phyloP scores from a whole-genome alignment of 1,284 basidiomycete genomes.

The Cutaneotrichosporon daszewskae region DNA sequence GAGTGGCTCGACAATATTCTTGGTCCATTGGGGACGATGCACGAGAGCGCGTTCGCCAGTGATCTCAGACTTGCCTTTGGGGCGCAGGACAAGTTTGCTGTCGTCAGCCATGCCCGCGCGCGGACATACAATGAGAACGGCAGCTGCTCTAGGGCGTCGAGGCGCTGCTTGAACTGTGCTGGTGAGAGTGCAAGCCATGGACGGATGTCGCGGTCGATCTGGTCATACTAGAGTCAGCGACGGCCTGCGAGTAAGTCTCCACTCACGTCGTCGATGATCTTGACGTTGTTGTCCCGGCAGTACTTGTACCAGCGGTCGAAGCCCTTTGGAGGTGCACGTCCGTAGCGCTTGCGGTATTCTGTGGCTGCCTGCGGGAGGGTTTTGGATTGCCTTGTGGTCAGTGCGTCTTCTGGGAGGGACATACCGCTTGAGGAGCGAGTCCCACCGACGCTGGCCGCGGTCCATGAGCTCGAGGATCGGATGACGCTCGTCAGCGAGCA shows the following conservation, averaged over 20 bases:
- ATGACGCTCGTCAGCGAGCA: slow-evolving; percentile 24
- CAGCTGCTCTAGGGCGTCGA: slow-evolving; percentile 49
- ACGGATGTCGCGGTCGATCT: slow-evolving; percentile 40
- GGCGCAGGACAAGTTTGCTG: too few species aligned
- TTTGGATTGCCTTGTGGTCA: slow-evolving; percentile 37
- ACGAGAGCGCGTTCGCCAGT: slow-evolving; percentile 26
- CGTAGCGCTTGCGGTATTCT: slow-evolving; percentile 47
- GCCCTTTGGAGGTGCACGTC: slow-evolving; percentile 47
- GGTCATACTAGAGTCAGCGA: slow-evolving; percentile 38
- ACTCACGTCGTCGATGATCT: slow-evolving; percentile 48
- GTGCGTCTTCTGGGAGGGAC: too few species aligned
- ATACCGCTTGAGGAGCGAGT: slow-evolving; percentile 32
- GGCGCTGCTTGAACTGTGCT: slow-evolving; percentile 29
- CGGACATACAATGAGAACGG: slow-evolving; percentile 29
- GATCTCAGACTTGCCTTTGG: background rate
- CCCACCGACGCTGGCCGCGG: slow-evolving; percentile 33
- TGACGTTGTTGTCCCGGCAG: slow-evolving; percentile 40
- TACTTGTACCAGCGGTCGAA: slow-evolving; percentile 49
- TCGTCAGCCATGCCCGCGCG: too few species aligned
- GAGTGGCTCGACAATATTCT: slow-evolving; percentile 33
- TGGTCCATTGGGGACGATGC: slow-evolving; percentile 24
- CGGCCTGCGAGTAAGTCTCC: too few species aligned
- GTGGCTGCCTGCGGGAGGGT: slow-evolving; percentile 44
- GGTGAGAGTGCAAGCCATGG: slow-evolving; percentile 44
- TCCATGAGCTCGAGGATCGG: slow-evolving; percentile 40